Conservation (phyloP, 306 rosid genomes). For the Pueraria montana region DNA sequence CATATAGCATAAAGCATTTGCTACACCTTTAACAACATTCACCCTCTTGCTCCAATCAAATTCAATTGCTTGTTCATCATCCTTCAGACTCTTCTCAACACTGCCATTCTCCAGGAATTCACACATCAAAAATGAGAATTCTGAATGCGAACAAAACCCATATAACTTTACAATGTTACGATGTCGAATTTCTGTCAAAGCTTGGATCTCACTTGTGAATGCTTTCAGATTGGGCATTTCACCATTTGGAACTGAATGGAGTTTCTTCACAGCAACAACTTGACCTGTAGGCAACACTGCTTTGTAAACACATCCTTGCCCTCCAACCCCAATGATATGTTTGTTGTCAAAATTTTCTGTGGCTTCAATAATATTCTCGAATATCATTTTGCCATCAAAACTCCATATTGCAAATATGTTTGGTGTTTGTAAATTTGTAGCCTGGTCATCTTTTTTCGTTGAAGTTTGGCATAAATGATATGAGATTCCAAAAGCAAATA, state of each 20-base stretch:
- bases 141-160: conserved; percentile 40
- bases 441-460: background rate
- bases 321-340: conserved; percentile 26
- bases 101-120: conserved; percentile 26
- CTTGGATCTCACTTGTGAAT: conserved; percentile 37
- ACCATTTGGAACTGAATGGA: background rate
- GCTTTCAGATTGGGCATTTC: background rate
- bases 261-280: conserved; percentile 31
- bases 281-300: conserved; percentile 3
- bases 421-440: background rate
- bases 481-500: background rate
- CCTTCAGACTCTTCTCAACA: background rate
- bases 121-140: conserved; percentile 19
- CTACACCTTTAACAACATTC: background rate
- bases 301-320: conserved; percentile 30
- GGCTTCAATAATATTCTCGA: conserved; percentile 35
- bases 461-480: background rate
- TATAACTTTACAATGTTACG: conserved; percentile 42
- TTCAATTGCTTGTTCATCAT: background rate
- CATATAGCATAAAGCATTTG: background rate
- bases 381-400: conserved; percentile 25
- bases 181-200: conserved; percentile 37
- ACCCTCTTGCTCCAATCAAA: background rate
- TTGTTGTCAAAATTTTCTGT: background rate
- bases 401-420: conserved; percentile 12